phyloP scores from a whole-genome alignment of 2,329 filamentous ascomycete species.

The Fusarium sp. region DNA sequence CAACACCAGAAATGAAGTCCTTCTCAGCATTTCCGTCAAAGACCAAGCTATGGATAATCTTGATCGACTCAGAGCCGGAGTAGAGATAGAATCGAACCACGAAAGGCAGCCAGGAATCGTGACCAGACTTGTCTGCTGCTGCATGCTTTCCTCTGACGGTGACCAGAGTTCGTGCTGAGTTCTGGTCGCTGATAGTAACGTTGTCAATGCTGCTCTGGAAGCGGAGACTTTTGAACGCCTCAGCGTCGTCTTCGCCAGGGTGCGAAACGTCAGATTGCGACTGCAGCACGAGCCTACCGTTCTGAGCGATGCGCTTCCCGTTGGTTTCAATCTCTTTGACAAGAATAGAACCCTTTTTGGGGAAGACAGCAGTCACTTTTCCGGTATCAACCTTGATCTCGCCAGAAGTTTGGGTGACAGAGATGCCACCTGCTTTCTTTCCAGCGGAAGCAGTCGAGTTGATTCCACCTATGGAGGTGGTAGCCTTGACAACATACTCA shows the following conservation, averaged over 20 bases:
- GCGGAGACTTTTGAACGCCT: conserved; percentile 56
- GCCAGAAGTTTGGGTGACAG: conserved; percentile 41
- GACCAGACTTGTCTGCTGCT: conserved; percentile 47
- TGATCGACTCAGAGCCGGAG: conserved; percentile 66
- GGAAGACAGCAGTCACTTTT: conserved; percentile 57
- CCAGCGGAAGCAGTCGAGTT: conserved; percentile 26
- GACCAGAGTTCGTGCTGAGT: conserved; percentile 56
- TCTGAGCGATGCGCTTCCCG: conserved; percentile 58
- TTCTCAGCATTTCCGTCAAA: conserved; percentile 63
- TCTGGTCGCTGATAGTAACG: conserved; percentile 60
- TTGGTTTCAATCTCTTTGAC: conserved; percentile 56
- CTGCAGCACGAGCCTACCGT: conserved; percentile 65
- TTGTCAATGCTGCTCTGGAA: conserved; percentile 66
- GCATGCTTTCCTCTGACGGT: conserved; percentile 58
- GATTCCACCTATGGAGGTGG: conserved; percentile 8
- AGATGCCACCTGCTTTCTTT: conserved; percentile 2
- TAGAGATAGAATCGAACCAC: conserved; percentile 68
- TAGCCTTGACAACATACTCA: conserved; percentile 55
- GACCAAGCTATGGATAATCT: conserved; percentile 67
- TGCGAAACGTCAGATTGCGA: conserved; percentile 63
- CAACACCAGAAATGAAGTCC: conserved; percentile 67
- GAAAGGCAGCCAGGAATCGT: conserved; percentile 65
- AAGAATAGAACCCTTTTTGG: conserved; percentile 57
- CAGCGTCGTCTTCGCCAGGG: conserved; percentile 15
- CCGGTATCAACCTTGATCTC: conserved; percentile 59